A percentile compares a stretch with the other conserved stretches of the same genome.
phyloP scores from a whole-genome alignment of 805 yeast genomes.

The Saccharomycopsis sp. region DNA sequence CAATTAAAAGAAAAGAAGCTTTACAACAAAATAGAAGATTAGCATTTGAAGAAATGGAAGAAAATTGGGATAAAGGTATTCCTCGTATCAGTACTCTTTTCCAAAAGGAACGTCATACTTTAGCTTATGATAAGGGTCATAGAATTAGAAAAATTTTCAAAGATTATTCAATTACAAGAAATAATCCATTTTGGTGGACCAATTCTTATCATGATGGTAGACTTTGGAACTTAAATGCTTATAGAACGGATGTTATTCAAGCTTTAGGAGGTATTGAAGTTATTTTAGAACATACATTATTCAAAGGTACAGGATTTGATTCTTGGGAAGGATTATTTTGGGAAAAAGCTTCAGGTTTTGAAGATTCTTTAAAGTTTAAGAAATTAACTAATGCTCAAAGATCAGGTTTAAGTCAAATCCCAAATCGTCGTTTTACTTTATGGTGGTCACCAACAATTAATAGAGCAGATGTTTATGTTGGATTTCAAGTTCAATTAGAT shows the following conservation, averaged over 20 bases:
- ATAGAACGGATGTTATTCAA: slow-evolving; percentile 92
- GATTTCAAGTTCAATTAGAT: slow-evolving; percentile 92
- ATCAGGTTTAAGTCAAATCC: slow-evolving; percentile 94
- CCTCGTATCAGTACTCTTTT: slow-evolving; percentile 93
- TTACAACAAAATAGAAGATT: slow-evolving; percentile 73
- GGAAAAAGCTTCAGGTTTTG: slow-evolving; percentile 97
- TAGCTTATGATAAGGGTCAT: slow-evolving; percentile 93
- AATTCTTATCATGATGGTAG: slow-evolving; percentile 89
- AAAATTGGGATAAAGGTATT: slow-evolving; percentile 92
- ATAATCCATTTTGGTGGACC: slow-evolving; percentile 96
- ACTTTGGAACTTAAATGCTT: slow-evolving; percentile 86
- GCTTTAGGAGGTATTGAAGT: slow-evolving; percentile 97
- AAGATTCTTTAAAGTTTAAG: slow-evolving; percentile 88
- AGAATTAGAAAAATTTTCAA: slow-evolving; percentile 72
- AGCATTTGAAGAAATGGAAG: slow-evolving; percentile 89
- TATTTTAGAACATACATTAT: slow-evolving; percentile 86
- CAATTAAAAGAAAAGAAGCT: slow-evolving; percentile 82
- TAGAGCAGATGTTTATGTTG: slow-evolving; percentile 95
- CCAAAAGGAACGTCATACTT: slow-evolving; percentile 88
- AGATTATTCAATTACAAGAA: slow-evolving; percentile 58
- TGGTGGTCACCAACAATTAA: slow-evolving; percentile 99
- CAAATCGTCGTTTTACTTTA: slow-evolving; percentile 89
- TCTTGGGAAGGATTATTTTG: slow-evolving; percentile 98
- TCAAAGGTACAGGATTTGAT: slow-evolving; percentile 94
- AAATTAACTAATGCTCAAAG: slow-evolving; percentile 96